Conservation (phyloP, 228 moss, liverwort and hornwort species). For the Sphagnum magellanicum region DNA sequence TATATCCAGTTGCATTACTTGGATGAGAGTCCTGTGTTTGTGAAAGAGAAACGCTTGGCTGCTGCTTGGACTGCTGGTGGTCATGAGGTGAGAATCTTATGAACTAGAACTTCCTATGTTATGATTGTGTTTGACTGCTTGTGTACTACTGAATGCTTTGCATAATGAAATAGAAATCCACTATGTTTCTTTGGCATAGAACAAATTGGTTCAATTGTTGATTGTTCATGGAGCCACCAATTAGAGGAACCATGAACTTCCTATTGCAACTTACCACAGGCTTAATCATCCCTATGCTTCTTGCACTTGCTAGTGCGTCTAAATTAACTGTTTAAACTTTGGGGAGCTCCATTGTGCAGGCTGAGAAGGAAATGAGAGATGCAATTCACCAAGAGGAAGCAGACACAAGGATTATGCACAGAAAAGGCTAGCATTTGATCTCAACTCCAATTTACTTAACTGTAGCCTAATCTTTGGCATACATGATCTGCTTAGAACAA, state of each 20-base stretch:
- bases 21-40: conserved; percentile 71
- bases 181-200: too few species aligned
- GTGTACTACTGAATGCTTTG: too few species aligned
- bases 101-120: background rate
- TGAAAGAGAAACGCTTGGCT: conserved; percentile 67
- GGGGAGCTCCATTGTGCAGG: conserved; percentile 15
- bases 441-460: too few species aligned
- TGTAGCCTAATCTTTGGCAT: background rate
- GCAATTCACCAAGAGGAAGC: conserved; percentile 48
- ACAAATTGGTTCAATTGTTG: too few species aligned
- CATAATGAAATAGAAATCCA: too few species aligned
- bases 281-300: background rate
- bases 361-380: conserved; percentile 33
- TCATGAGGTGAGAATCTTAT: conserved; percentile 25
- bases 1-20: conserved; percentile 48
- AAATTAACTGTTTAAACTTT: background rate
- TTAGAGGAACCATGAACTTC: too few species aligned
- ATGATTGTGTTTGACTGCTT: too few species aligned
- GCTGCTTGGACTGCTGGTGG: conserved; percentile 58
- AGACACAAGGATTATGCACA: conserved; percentile 25
- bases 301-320: too few species aligned
- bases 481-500: too few species aligned
- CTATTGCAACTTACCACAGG: too few species aligned
- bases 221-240: too few species aligned
- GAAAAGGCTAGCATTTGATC: conserved; percentile 29